phyloP scores from a whole-genome alignment of 1,139 yeast species.

The Hyphopichia fennica region DNA sequence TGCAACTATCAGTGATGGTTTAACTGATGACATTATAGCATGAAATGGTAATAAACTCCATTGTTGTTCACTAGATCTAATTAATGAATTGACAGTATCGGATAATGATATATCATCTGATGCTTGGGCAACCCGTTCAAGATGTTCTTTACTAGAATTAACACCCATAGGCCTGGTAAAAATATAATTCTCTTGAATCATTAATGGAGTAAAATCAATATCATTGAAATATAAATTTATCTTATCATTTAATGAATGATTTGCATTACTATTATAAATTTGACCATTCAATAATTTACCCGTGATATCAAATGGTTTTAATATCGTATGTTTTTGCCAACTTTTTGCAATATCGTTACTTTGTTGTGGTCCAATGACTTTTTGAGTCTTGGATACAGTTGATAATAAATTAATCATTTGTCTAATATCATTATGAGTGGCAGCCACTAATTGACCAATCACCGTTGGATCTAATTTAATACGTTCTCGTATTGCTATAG shows the following conservation, averaged over 20 bases:
- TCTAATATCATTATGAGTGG: slow-evolving; percentile 89
- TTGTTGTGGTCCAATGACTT: slow-evolving; percentile 53
- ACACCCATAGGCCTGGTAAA: slow-evolving; percentile 57
- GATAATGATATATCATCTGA: slow-evolving; percentile 83
- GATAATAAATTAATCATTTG: slow-evolving; percentile 90
- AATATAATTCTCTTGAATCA: slow-evolving; percentile 94
- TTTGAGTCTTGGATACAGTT: slow-evolving; percentile 75
- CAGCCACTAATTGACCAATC: slow-evolving; percentile 79
- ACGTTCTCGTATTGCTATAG: slow-evolving; percentile 85
- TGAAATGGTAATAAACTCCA: slow-evolving; percentile 96
- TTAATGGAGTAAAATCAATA: slow-evolving; percentile 89
- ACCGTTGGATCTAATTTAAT: slow-evolving; percentile 77
- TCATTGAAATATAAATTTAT: slow-evolving; percentile 91
- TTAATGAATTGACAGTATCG: slow-evolving; percentile 75
- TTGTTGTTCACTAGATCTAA: slow-evolving; percentile 90
- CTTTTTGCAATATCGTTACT: slow-evolving; percentile 55
- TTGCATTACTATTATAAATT: slow-evolving; percentile 54
- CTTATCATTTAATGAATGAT: slow-evolving; percentile 71
- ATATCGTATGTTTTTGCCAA: slow-evolving; percentile 88
- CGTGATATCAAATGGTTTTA: slow-evolving; percentile 91
- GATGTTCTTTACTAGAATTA: slow-evolving; percentile 43
- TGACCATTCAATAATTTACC: slow-evolving; percentile 67
- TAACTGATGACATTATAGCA: slow-evolving; percentile 82
- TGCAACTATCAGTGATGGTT: slow-evolving; percentile 74
- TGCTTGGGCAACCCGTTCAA: slow-evolving; percentile 70